Conservation (phyloP, 2,329 filamentous ascomycete genomes). For the Hypomyces perniciosus region DNA sequence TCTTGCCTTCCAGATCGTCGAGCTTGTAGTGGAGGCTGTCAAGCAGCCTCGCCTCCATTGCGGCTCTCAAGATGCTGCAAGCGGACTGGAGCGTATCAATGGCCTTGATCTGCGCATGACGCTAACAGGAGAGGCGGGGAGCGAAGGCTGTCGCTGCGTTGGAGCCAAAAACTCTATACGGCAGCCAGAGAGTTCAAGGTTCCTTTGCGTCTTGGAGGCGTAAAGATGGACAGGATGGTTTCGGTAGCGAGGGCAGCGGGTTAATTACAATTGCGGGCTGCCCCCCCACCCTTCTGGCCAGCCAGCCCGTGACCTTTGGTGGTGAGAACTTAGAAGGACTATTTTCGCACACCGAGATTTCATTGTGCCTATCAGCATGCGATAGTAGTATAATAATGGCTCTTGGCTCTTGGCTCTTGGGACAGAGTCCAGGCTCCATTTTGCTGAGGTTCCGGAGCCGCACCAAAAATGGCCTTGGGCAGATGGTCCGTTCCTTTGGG, state of each 20-base stretch:
- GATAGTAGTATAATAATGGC: neutral
- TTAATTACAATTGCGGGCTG: conserved; percentile 11
- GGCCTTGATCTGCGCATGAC: conserved; percentile 33
- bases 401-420: neutral
- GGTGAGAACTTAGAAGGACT: neutral
- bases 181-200: conserved; percentile 1
- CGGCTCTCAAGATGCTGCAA: conserved; percentile 28
- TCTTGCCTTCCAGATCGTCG: conserved; percentile 50
- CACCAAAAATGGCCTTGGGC: neutral
- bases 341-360: neutral
- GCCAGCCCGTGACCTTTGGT: conserved; percentile 12
- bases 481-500: conserved; percentile 3
- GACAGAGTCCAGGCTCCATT: neutral
- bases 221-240: conserved; percentile 2
- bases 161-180: conserved; percentile 10
- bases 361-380: neutral
- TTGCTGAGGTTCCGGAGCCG: neutral
- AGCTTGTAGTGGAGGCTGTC: conserved; percentile 49
- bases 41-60: conserved; percentile 41
- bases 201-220: conserved; percentile 1
- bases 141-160: conserved; percentile 9
- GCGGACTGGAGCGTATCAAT: conserved; percentile 24
- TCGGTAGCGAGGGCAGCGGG: conserved; percentile 3
- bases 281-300: conserved; percentile 6
- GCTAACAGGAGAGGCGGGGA: conserved; percentile 11